A percentile compares a stretch with the other conserved stretches of the same genome.
phyloP scores from a whole-genome alignment of 2,329 filamentous ascomycete genomes.

The Catunica adiposa region DNA sequence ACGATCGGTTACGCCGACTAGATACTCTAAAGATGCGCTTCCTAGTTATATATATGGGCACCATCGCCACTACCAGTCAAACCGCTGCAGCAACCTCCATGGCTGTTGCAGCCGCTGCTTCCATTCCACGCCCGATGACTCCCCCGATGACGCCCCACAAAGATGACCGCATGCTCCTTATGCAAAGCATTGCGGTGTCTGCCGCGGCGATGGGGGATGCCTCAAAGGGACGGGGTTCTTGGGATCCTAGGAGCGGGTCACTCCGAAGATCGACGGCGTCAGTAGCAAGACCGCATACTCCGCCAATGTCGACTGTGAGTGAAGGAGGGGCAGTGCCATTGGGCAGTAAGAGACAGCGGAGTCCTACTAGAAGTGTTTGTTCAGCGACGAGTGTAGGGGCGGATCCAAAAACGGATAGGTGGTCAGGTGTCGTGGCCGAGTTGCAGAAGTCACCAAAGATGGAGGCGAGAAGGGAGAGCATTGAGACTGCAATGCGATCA shows the following conservation, averaged over 20 bases:
- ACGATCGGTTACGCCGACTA: too few species aligned
- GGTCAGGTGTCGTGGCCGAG: slow-evolving; percentile 47
- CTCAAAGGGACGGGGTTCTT: not conserved
- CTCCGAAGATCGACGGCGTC: not conserved
- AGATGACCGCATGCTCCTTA: slow-evolving; percentile 10
- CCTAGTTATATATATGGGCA: too few species aligned
- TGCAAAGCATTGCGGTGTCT: slow-evolving; percentile 10
- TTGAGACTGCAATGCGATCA: slow-evolving; percentile 36
- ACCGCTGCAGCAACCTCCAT: too few species aligned
- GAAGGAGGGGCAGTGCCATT: not conserved
- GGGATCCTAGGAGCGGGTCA: not conserved
- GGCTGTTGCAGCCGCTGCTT: too few species aligned
- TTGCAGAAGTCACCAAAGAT: slow-evolving; percentile 43
- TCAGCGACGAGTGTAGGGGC: slow-evolving; percentile 16
- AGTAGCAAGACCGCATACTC: not conserved
- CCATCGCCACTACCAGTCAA: too few species aligned
- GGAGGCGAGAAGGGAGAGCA: slow-evolving; percentile 32
- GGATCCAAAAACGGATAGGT: slow-evolving; percentile 26
- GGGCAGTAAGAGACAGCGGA: slow-evolving; percentile 1
- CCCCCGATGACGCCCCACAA: slow-evolving; percentile 16
- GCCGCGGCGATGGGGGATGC: slow-evolving; percentile 4
- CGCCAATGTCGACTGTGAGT: slow-evolving; percentile 4
- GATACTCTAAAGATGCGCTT: too few species aligned
- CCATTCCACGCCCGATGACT: slow-evolving; percentile 27
- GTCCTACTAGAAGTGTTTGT: slow-evolving; percentile 4